Percentiles rank a stretch among this genome's conserved stretches.
These are phyloP conservation scores for Clathrospora elynae DNA, from an alignment of 2,329 filamentous ascomycete genomes.

Conservation along the genomic window DNA sequence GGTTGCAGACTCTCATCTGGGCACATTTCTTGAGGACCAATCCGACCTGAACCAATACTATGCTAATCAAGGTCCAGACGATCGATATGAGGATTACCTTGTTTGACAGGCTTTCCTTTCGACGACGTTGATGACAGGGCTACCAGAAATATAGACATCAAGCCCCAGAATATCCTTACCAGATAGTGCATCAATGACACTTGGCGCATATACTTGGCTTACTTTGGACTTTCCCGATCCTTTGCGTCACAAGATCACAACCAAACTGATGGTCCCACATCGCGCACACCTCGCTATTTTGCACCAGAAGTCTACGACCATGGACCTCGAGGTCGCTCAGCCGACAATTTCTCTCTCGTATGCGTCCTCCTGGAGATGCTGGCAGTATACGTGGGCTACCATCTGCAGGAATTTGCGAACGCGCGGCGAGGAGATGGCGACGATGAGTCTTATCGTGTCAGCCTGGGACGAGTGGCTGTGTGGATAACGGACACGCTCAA, in stretches of 20 bases:
- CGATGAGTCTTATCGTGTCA: conserved; percentile 14
- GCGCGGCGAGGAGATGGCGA: conserved; percentile 4
- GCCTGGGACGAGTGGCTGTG: conserved; percentile 2
- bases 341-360: conserved; percentile 26
- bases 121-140: conserved; percentile 17
- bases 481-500: too few relatives aligned
- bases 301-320: conserved; percentile 22
- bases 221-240: conserved; percentile 28
- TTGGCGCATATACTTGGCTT: conserved; percentile 24
- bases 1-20: conserved; percentile 18
- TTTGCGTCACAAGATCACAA: conserved; percentile 19
- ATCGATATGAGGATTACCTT: too few relatives aligned
- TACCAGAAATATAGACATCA: conserved; percentile 30
- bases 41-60: conserved; percentile 1
- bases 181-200: background rate
- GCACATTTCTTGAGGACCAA: conserved; percentile 19
- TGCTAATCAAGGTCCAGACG: background rate
- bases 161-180: conserved; percentile 28
- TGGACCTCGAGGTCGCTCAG: conserved; percentile 18
- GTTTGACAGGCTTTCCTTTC: too few relatives aligned
- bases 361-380: conserved; percentile 27
- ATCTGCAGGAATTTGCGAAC: conserved; percentile 8
- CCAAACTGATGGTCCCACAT: conserved; percentile 22
- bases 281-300: conserved; percentile 24
- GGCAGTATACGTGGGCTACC: conserved; percentile 1